Conservation (phyloP, 257 asterid genomes). For the Dorcoceras hygrometricum region DNA sequence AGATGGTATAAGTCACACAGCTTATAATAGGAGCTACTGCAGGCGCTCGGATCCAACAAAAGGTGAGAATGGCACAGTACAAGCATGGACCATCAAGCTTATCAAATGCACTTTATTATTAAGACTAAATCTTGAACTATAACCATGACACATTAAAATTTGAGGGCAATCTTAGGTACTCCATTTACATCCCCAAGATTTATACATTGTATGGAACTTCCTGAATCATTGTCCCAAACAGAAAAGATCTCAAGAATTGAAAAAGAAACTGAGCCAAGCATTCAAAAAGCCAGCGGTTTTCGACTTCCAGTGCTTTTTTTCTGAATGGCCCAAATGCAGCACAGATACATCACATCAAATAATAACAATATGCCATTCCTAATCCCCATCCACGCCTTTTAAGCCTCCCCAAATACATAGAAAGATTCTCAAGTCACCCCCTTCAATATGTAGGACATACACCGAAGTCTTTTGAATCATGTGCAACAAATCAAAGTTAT, state of each 20-base stretch:
- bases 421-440: conserved; percentile 24
- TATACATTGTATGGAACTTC: conserved; percentile 8
- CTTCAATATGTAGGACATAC: conserved; percentile 23
- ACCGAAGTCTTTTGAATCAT: not conserved
- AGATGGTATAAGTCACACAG: too few species aligned
- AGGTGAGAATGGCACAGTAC: not conserved
- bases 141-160: not conserved
- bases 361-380: conserved; percentile 19
- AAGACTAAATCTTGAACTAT: not conserved
- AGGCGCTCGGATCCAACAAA: not conserved
- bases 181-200: not conserved
- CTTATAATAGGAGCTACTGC: too few species aligned
- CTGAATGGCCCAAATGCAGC: conserved; percentile 23
- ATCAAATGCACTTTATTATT: not conserved
- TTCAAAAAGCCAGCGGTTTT: conserved; percentile 13
- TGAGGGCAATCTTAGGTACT: not conserved
- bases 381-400: conserved; percentile 25
- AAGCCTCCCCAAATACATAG: conserved; percentile 15
- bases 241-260: conserved; percentile 4
- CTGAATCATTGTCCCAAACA: conserved; percentile 10
- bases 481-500: conserved; percentile 18
- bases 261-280: conserved; percentile 6
- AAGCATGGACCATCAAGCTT: not conserved
- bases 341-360: conserved; percentile 27
- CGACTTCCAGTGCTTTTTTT: conserved; percentile 1